Conservation (phyloP, 208 protist genomes). For the Leishmania mexicana region DNA sequence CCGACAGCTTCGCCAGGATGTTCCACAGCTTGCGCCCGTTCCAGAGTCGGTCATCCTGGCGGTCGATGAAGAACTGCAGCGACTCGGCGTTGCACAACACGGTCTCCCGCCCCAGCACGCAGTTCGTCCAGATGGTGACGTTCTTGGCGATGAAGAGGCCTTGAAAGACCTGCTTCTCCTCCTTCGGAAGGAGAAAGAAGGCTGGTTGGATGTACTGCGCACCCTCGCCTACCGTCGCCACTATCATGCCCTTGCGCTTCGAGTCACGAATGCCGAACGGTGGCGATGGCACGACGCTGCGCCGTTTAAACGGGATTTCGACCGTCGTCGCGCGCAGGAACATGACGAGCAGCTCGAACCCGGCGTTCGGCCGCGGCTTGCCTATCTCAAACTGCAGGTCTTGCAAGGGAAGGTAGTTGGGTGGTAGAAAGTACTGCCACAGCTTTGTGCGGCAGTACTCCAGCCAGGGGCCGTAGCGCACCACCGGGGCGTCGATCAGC, state of each 20-base stretch:
- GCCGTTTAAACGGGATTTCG: slow-evolving; percentile 83
- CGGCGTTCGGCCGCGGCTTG: slow-evolving; percentile 64
- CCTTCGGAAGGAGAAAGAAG: slow-evolving; percentile 60
- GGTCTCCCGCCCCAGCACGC: slow-evolving; percentile 61
- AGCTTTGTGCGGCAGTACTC: slow-evolving; percentile 84
- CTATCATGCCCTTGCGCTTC: slow-evolving; percentile 60
- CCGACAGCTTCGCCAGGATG: slow-evolving; percentile 56
- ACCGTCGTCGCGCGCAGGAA: slow-evolving; percentile 71
- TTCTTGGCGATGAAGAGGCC: slow-evolving; percentile 65
- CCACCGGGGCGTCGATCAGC: slow-evolving; percentile 63
- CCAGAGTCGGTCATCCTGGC: slow-evolving; percentile 73
- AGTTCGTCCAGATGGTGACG: slow-evolving; percentile 70
- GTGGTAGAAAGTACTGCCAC: slow-evolving; percentile 79
- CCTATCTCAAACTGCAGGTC: slow-evolving; percentile 67
- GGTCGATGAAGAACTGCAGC: slow-evolving; percentile 80
- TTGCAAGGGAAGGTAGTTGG: slow-evolving; percentile 72
- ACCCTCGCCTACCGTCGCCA: slow-evolving; percentile 56
- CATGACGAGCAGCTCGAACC: slow-evolving; percentile 82
- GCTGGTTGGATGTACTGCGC: slow-evolving; percentile 86
- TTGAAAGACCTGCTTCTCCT: slow-evolving; percentile 73
- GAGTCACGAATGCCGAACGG: slow-evolving; percentile 88
- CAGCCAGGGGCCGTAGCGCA: slow-evolving; percentile 85
- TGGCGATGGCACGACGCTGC: slow-evolving; percentile 63
- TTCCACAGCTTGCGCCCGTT: slow-evolving; percentile 82
- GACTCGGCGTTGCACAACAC: slow-evolving; percentile 54